Evolutionary conservation across 1,284 basidiomycete genomes (phyloP), one percentile per base, ranked within the genome.

Genomic region (Boletus sp.): DNA sequence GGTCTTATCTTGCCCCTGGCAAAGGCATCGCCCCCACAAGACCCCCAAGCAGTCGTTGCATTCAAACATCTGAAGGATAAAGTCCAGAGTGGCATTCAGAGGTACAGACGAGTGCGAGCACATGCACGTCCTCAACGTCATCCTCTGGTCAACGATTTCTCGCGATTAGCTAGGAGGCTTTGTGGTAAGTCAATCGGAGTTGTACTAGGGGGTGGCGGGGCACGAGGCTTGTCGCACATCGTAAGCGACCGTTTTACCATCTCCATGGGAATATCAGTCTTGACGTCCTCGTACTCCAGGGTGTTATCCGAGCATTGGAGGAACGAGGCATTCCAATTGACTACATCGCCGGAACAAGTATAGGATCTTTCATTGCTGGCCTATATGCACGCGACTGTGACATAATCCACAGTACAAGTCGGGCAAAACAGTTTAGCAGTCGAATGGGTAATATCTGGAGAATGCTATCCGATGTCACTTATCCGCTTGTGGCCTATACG

Each of bases 401-500:
- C 66, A 71, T 97, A 19, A 80, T 98, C 35, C 91, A 90, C 27
- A 88, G 83, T 45, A 76, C 88, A 7, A 94, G 88, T 2, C 78
- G 94, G 37, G 83, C 89, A n/a, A 95, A 93, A 65, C 86, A 91
- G 47, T 95, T 98, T 67, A 88, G 91, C 50, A 86, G 90, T 2
- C 76, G 88, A 48, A 94, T 98, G 93, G 82, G 88, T 5, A 95
- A 92, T 54, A 83, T 97, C 53, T 97, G 94, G 93, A 78, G 95
- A 41, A 85, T 98, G 46, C 70, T 97, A 43, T 94, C 91, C 8
- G 95, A 98, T 69, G 82, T 98, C 43, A 99, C 95, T 7, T 99
- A 97, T 67, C 96, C 95, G 0, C 83, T 96, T 23, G 92, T 96
- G 35, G 94, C 95, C 4, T 99, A 99, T 69, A 99, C 95, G 0